phyloP scores from a whole-genome alignment of 768 basidiomycete genomes.

The Coprinellus aureogranulatus region DNA sequence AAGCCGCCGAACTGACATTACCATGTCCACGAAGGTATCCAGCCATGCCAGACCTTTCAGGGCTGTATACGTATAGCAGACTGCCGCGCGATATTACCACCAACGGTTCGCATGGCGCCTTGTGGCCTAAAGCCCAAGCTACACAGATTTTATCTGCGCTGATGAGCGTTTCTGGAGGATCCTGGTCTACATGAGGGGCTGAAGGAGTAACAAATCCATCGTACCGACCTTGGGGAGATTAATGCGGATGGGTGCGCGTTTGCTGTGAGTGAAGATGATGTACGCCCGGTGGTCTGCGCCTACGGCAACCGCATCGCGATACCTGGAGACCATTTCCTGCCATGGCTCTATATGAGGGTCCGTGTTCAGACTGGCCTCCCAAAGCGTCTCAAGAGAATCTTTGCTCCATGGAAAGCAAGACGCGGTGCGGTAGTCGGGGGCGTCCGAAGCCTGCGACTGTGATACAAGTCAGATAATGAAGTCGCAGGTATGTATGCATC shows the following conservation, averaged over 20 bases:
- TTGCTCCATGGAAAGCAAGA: conserved; percentile 50
- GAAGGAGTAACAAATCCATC: background rate
- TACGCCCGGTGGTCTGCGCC: conserved; percentile 36
- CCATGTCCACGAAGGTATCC: conserved; percentile 68
- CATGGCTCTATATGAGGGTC: conserved; percentile 38
- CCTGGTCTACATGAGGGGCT: background rate
- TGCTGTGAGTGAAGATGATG: conserved; percentile 34
- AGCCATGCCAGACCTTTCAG: conserved; percentile 35
- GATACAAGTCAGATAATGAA: background rate
- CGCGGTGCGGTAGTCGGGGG: conserved; percentile 36
- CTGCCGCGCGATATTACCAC: conserved; percentile 54
- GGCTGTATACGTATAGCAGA: conserved; percentile 56
- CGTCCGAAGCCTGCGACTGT: conserved; percentile 27
- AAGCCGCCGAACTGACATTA: conserved; percentile 60
- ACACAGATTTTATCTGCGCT: conserved; percentile 37
- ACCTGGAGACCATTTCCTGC: conserved; percentile 44
- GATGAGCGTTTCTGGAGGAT: conserved; percentile 15
- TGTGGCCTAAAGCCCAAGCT: conserved; percentile 57
- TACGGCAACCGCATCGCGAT: conserved; percentile 51
- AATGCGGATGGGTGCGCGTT: conserved; percentile 32
- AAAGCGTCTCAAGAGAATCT: conserved; percentile 38
- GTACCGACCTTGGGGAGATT: conserved; percentile 31
- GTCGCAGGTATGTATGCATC: background rate
- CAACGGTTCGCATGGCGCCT: conserved; percentile 51
- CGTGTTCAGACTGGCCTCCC: conserved; percentile 28